Evolutionary conservation across 768 basidiomycete genomes (phyloP), one percentile per base, ranked within the genome.

Genomic region (Tricholomella constricta): DNA sequence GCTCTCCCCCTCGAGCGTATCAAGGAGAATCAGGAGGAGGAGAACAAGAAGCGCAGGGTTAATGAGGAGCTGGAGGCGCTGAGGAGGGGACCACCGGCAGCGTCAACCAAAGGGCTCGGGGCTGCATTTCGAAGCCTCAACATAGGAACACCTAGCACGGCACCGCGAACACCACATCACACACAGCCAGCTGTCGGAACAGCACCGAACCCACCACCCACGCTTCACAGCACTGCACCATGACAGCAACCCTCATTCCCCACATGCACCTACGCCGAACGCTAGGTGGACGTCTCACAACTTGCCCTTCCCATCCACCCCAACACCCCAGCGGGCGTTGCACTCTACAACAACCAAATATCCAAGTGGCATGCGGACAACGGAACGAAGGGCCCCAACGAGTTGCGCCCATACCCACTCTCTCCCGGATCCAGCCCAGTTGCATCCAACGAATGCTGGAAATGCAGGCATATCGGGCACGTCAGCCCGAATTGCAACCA

Each of bases 391-490:
- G 12, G 27, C 8, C 32, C 44, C 2, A 52, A 37, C 26, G 43
- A 52, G 12, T 12, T 14, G 2, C 55, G 58, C 3, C 66, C 62
- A 0, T 61, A 61, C 48, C 66, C 67, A 1, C 59, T 67, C 0
- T 48, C 41, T 0, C 66, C 65, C 0, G 66, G 68, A 6, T 56
- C 65, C 1, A 26, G 14, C 49, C 51, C 62, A 2, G 52, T 68
- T 4, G 56, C 37, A 0, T 54, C 55, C 2, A 51, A 57, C 0
- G 61, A 66, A 34, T 68, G 68, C 45, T 66, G 60, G 43, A 36
- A 14, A 3, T 52, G 51, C 35, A 25, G 51, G 6, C 3, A 17
- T 2, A 15, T 15, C 0, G 59, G 65, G 0, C 45, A 55, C 12
- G 2, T 25, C 0, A 56, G 59, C 3, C 63, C 65, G 35, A 14